phyloP scores from a whole-genome alignment of 129 eudicot species.

The Dittrichia graveolens region DNA sequence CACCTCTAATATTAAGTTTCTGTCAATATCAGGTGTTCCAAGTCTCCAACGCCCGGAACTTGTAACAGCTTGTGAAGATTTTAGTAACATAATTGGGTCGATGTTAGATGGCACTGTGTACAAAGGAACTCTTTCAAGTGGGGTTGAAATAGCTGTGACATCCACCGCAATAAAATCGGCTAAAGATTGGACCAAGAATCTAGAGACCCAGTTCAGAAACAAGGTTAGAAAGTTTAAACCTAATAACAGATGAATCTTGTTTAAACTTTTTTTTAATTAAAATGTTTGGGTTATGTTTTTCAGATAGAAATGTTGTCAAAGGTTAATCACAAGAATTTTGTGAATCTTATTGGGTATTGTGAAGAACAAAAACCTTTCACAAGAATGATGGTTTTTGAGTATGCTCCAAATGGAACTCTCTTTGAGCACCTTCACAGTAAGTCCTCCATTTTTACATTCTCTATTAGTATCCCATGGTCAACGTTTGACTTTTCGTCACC shows the following conservation, averaged over 20 bases:
- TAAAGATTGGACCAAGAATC: constrained; percentile 62
- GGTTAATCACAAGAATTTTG: constrained; percentile 90
- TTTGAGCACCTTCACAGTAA: constrained; percentile 86
- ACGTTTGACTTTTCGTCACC: background rate
- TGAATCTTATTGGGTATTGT: constrained; percentile 79
- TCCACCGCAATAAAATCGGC: constrained; percentile 55
- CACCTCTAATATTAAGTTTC: background rate
- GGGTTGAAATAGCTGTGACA: constrained; percentile 84
- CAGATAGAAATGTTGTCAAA: constrained; percentile 76
- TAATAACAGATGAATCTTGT: background rate
- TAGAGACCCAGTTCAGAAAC: constrained; percentile 63
- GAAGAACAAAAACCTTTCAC: constrained; percentile 87
- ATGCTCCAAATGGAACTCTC: constrained; percentile 89
- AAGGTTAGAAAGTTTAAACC: constrained; percentile 46
- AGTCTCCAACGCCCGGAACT: constrained; percentile 76
- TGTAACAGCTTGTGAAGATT: constrained; percentile 83
- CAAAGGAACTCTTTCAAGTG: constrained; percentile 88
- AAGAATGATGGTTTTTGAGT: constrained; percentile 95
- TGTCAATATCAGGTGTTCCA: constrained; percentile 65
- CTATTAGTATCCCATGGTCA: background rate
- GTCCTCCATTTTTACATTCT: constrained; percentile 24
- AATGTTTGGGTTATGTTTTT: constrained; percentile 14
- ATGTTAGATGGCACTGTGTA: constrained; percentile 61
- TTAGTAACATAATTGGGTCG: constrained; percentile 76
- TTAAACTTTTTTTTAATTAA: background rate